These are phyloP conservation scores for Tetrapyrgos nigripes DNA, from an alignment of 1,284 basidiomycete genomes.

Conservation along the genomic window DNA sequence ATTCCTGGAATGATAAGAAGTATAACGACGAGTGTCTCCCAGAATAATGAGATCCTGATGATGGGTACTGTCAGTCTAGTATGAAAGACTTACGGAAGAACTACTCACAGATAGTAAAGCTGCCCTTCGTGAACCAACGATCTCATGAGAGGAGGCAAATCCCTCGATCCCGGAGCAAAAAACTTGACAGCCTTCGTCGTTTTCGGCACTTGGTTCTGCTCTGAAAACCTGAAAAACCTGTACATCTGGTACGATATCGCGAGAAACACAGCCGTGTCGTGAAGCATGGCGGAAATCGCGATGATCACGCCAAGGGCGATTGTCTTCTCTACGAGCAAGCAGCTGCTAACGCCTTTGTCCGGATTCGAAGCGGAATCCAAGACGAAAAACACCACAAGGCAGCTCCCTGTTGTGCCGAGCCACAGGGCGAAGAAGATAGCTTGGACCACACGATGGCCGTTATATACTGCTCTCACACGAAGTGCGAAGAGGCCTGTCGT, in stretches of 20 bases:
- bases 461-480: background rate
- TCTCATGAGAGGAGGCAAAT: background rate
- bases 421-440: background rate
- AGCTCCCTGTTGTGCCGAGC: background rate
- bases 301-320: background rate
- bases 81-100: background rate
- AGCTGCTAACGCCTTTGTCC: background rate
- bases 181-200: background rate
- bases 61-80: background rate
- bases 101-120: background rate
- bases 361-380: background rate
- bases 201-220: background rate
- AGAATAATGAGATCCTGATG: background rate
- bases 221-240: background rate
- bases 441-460: background rate
- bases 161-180: background rate
- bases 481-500: background rate
- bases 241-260: background rate
- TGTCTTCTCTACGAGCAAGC: background rate
- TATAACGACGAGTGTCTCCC: background rate
- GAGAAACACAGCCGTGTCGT: background rate
- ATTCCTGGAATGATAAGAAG: background rate
- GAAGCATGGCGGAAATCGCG: background rate
- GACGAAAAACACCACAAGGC: background rate
- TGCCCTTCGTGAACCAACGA: background rate